phyloP scores from a whole-genome alignment of 2,329 filamentous ascomycete species.

The Ophiosphaerella korrae region DNA sequence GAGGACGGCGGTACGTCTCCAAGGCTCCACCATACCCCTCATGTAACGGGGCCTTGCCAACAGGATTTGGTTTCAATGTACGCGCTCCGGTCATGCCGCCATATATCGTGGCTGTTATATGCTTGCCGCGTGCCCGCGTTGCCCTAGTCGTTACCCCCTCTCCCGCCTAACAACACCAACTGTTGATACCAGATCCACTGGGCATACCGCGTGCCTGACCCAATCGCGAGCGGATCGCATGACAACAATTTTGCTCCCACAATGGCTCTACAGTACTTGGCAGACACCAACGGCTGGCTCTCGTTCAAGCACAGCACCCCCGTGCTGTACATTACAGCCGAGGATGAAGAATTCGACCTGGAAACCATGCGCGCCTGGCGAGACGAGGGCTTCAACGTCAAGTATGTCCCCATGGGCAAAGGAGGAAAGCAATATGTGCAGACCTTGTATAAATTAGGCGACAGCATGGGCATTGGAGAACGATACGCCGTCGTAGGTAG shows the following conservation, averaged over 20 bases:
- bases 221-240: slow-evolving; percentile 1
- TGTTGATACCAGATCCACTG: background rate
- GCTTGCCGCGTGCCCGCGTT: slow-evolving; percentile 2
- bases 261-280: slow-evolving; percentile 46
- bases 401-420: slow-evolving; percentile 60
- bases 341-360: slow-evolving; percentile 62
- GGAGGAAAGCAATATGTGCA: slow-evolving; percentile 55
- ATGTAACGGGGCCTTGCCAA: slow-evolving; percentile 15
- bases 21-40: slow-evolving; percentile 18
- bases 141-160: slow-evolving; percentile 1
- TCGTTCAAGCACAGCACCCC: slow-evolving; percentile 51
- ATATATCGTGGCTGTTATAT: slow-evolving; percentile 16
- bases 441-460: slow-evolving; percentile 57
- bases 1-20: slow-evolving; percentile 9
- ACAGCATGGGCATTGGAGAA: slow-evolving; percentile 62
- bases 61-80: slow-evolving; percentile 26
- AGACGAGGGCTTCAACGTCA: slow-evolving; percentile 65
- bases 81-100: slow-evolving; percentile 12
- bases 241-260: background rate
- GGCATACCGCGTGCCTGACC: background rate
- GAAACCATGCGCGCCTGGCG: slow-evolving; percentile 60
- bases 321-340: slow-evolving; percentile 56
- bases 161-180: background rate
- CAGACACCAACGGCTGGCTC: slow-evolving; percentile 45
- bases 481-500: slow-evolving; percentile 67